A percentile compares a stretch with the other conserved stretches of the same genome.
phyloP scores from a whole-genome alignment of 129 eudicot genomes.

The Tagetes erecta region DNA sequence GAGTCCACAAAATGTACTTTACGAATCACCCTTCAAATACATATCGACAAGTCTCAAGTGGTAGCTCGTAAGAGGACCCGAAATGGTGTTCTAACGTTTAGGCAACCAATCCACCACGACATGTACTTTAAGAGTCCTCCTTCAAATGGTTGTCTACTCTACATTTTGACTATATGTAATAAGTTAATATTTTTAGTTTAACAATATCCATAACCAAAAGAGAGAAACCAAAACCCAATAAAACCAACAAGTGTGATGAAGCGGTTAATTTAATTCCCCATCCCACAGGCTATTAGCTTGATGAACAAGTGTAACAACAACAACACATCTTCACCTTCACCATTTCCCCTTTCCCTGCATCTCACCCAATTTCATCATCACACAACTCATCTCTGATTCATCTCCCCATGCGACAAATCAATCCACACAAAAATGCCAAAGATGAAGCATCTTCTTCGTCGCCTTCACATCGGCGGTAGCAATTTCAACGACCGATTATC shows the following conservation, averaged over 20 bases:
- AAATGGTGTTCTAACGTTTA: no score
- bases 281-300: constrained; percentile 39
- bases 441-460: constrained; percentile 81
- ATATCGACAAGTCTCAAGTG: no score
- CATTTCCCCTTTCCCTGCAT: constrained; percentile 1
- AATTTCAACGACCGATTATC: constrained; percentile 36
- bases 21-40: no score
- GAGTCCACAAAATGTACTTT: no score
- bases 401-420: constrained; percentile 42
- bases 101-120: no score
- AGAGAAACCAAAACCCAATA: not conserved
- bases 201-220: not conserved
- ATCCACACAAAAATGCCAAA: constrained; percentile 52
- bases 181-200: not conserved
- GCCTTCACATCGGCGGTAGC: constrained; percentile 84
- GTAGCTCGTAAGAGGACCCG: no score
- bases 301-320: constrained; percentile 39
- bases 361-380: constrained; percentile 19
- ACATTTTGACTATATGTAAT: no score
- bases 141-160: no score
- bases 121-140: no score
- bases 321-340: not conserved
- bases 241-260: constrained; percentile 25
- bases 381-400: not conserved
- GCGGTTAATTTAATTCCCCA: constrained; percentile 48